Conservation (phyloP, 768 basidiomycete genomes). For the Tylopilus sp. region DNA sequence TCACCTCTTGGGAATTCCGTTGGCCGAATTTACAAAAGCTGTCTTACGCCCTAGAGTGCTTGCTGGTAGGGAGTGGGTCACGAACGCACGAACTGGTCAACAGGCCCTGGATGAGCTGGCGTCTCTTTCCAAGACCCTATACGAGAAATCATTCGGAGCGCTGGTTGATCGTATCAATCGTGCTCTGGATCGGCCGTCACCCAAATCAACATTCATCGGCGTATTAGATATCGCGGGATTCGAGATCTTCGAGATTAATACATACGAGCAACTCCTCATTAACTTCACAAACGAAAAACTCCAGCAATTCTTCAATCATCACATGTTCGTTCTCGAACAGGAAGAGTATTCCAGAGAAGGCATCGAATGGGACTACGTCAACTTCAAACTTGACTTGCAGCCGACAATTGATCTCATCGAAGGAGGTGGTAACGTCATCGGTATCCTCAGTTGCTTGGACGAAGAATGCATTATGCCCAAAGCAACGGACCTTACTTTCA, state of each 20-base stretch:
- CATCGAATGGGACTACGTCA: constrained; percentile 97
- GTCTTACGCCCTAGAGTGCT: constrained; percentile 87
- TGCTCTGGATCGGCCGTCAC: constrained; percentile 89
- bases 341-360: constrained; percentile 96
- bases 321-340: constrained; percentile 99
- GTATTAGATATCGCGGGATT: constrained; percentile 99
- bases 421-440: constrained; percentile 64
- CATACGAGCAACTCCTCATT: constrained; percentile 96
- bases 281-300: constrained; percentile 99
- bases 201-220: constrained; percentile 92
- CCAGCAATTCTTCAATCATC: constrained; percentile 98
- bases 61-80: constrained; percentile 96
- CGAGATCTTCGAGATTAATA: constrained; percentile 93
- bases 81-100: constrained; percentile 84
- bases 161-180: constrained; percentile 95
- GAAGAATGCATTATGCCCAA: constrained; percentile 99
- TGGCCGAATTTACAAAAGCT: constrained; percentile 84
- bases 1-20: constrained; percentile 85
- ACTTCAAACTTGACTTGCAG: constrained; percentile 95
- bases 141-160: constrained; percentile 94
- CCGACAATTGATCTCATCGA: constrained; percentile 99
- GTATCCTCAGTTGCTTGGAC: constrained; percentile 89
- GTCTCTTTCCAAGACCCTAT: constrained; percentile 89
- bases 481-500: constrained; percentile 92
- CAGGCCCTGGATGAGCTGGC: constrained; percentile 93